Conservation (phyloP, 805 yeast genomes). For the Yueomyces sinensis region DNA sequence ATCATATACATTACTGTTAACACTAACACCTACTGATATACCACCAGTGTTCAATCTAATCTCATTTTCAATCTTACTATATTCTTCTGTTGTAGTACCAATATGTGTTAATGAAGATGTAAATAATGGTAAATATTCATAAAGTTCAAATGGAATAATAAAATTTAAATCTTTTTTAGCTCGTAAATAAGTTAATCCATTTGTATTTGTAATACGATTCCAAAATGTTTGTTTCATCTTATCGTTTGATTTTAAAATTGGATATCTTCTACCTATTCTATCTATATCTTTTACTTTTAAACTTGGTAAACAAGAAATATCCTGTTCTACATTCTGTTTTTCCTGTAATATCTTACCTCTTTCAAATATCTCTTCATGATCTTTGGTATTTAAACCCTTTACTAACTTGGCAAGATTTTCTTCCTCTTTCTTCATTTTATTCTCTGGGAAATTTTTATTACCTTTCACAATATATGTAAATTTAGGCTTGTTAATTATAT, state of each 20-base stretch:
- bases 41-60: constrained; percentile 83
- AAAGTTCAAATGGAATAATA: constrained; percentile 43
- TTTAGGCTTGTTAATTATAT: constrained; percentile 39
- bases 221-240: constrained; percentile 19
- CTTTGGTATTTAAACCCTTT: constrained; percentile 35
- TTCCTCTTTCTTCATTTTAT: constrained; percentile 43
- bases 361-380: constrained; percentile 40
- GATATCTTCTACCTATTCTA: constrained; percentile 31
- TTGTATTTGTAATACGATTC: constrained; percentile 52
- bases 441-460: constrained; percentile 36
- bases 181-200: constrained; percentile 68
- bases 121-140: constrained; percentile 65
- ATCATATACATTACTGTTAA: constrained; percentile 43
- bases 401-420: constrained; percentile 34
- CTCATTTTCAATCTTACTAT: constrained; percentile 74
- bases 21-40: constrained; percentile 45
- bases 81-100: constrained; percentile 63
- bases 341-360: constrained; percentile 48
- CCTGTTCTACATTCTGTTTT: constrained; percentile 50
- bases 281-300: constrained; percentile 64
- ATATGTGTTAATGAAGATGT: constrained; percentile 68
- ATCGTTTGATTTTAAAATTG: constrained; percentile 16
- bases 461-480: constrained; percentile 76
- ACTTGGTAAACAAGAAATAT: constrained; percentile 70
- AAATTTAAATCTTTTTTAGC: constrained; percentile 47